Evolutionary conservation across 345 rosid genomes (phyloP).

Genomic region (Hirschfeldia incana): DNA sequence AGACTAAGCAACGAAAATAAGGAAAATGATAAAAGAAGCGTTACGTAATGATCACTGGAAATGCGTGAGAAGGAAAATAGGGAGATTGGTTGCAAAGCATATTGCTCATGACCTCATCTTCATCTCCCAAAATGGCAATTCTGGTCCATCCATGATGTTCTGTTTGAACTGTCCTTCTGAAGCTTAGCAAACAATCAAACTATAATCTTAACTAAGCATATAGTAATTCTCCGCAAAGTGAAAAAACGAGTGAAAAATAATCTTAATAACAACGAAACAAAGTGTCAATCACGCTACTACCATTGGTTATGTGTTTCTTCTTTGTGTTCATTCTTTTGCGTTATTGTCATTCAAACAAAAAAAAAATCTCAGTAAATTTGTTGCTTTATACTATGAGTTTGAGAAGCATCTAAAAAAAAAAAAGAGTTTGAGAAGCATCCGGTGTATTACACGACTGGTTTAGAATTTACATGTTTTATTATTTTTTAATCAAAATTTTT

Average conservation of each 20-base stretch:
- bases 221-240: background rate
- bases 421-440: conserved; percentile 8
- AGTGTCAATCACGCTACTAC: background rate
- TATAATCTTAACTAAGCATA: background rate
- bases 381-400: conserved; percentile 2
- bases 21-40: conserved; percentile 11
- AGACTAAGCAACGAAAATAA: background rate
- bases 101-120: conserved; percentile 16
- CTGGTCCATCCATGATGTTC: background rate
- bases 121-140: conserved; percentile 8
- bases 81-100: conserved; percentile 26
- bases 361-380: background rate
- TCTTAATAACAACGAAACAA: background rate
- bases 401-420: background rate
- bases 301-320: background rate
- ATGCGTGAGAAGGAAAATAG: conserved; percentile 31
- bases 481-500: conserved; percentile 3
- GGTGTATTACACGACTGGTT: background rate
- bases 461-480: background rate
- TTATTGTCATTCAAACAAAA: background rate
- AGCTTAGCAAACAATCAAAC: background rate
- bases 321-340: background rate
- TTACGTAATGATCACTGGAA: conserved; percentile 29
- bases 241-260: background rate
- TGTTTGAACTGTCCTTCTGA: background rate